Evolutionary conservation across 2,329 filamentous ascomycete species (phyloP), one percentile per base, ranked within the genome.

Genomic region (Alternaria ethzedia): DNA sequence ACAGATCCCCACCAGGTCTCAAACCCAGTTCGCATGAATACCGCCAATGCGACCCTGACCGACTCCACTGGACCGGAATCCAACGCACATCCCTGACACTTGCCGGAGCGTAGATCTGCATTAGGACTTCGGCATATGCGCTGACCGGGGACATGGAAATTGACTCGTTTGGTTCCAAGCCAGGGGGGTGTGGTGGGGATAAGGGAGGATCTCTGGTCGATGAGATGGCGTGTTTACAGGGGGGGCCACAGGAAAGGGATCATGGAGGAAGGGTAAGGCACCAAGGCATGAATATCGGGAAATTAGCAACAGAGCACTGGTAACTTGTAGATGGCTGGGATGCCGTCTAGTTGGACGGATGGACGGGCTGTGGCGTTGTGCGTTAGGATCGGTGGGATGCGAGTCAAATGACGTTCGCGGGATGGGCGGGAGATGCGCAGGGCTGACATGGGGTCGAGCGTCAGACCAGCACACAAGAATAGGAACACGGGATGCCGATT

Each of bases 11-110:
- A 54, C 62, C 41, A 45, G 51, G 46, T 57, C 44, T 50, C 25
- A 25, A 54, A 15, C 62, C 58, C 47, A 52, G 51, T 51, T 51
- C 47, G 52, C 61, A 64, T 61, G 45, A 64, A 64, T 49, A 30
- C 44, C 51, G 41, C 45, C 51, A 28, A 57, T 9, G 51, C 30
- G 17, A 55, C 60, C 49, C 60, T 47, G 49, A 54, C 30, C 28
- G 32, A 15, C 44, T 41, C 49, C 49, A 52, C 28, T 36, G 49
- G 36, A 32, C 28, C 30, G 28, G 49, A 28, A 21, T 32, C 49
- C 32, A 52, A 30, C 12, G 20, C 20, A 23, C 44, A 46, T 46
- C 44, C 44, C 20, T 23, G 44, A 46, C 44, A n/a, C 13, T 41
- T 32, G 23, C 30, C 20, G 49, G 49, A 32, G 49, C 49, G 49